Percentiles rank a stretch among this genome's conserved stretches.
Conservation (phyloP, 192 early-diverging fungal species). For the Phlyctochytrium planicorne region DNA sequence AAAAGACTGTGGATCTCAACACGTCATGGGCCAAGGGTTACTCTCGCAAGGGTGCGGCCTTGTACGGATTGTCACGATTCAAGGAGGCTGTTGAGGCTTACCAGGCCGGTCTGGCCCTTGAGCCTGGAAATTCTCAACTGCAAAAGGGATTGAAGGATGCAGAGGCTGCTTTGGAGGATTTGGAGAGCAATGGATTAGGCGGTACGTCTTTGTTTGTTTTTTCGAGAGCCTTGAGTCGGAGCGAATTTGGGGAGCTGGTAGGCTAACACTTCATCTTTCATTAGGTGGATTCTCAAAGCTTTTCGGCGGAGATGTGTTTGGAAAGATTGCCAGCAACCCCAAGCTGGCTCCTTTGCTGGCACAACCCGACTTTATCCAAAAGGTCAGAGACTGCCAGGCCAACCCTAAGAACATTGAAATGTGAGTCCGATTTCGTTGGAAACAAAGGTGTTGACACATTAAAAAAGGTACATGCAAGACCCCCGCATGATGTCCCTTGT, state of each 20-base stretch:
- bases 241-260: neutral
- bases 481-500: slow-evolving; percentile 78
- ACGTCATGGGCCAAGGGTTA: slow-evolving; percentile 90
- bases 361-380: slow-evolving; percentile 74
- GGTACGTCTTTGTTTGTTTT: slow-evolving; percentile 17
- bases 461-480: slow-evolving; percentile 67
- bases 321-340: slow-evolving; percentile 81
- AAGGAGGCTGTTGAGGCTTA: slow-evolving; percentile 78
- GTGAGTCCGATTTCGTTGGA: slow-evolving; percentile 6
- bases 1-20: slow-evolving; percentile 81
- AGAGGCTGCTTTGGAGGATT: slow-evolving; percentile 56
- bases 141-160: slow-evolving; percentile 77
- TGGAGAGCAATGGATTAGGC: slow-evolving; percentile 30
- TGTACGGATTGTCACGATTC: slow-evolving; percentile 68
- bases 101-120: slow-evolving; percentile 72
- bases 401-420: slow-evolving; percentile 65
- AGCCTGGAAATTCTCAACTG: slow-evolving; percentile 73
- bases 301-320: slow-evolving; percentile 74
- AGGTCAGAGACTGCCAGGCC: slow-evolving; percentile 72
- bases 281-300: slow-evolving; percentile 53
- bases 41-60: slow-evolving; percentile 84
- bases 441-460: neutral
- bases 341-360: slow-evolving; percentile 69
- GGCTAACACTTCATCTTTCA: slow-evolving; percentile 11
- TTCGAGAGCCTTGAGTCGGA: slow-evolving; percentile 5